Conservation (phyloP, 495 filamentous ascomycete genomes). For the Lineolata rhizophorae region DNA sequence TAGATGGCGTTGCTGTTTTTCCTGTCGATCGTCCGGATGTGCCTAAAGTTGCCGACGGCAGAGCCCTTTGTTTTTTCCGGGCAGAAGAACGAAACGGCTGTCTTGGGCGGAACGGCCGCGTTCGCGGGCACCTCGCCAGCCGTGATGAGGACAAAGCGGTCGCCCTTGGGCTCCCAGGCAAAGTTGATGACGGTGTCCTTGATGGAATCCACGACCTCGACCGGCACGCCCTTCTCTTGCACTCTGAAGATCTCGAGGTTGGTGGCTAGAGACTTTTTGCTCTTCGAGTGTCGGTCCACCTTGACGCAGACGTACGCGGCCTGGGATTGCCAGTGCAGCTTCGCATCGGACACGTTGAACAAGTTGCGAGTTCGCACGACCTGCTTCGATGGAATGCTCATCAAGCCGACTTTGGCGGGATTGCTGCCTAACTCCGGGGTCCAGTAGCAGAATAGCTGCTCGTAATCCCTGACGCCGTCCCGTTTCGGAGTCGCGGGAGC, state of each 20-base stretch:
- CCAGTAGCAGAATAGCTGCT: conserved; percentile 96
- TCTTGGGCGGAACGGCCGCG: conserved; percentile 79
- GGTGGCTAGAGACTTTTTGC: conserved; percentile 89
- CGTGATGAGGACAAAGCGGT: conserved; percentile 94
- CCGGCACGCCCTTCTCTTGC: conserved; percentile 86
- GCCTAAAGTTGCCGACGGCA: conserved; percentile 77
- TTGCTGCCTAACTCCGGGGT: conserved; percentile 96
- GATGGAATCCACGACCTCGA: conserved; percentile 90
- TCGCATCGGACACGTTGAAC: conserved; percentile 92
- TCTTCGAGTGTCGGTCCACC: conserved; percentile 96
- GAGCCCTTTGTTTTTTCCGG: conserved; percentile 73
- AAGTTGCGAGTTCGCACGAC: conserved; percentile 84
- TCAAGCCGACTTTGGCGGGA: conserved; percentile 87
- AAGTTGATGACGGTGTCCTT: conserved; percentile 99
- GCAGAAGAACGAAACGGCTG: conserved; percentile 83
- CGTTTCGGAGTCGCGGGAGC: conserved; percentile 58
- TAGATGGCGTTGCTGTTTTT: conserved; percentile 98
- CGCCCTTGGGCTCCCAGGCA: conserved; percentile 93
- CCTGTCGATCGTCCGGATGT: conserved; percentile 82
- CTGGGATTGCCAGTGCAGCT: conserved; percentile 93
- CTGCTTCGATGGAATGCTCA: conserved; percentile 88
- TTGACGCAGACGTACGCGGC: conserved; percentile 89
- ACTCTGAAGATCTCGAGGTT: conserved; percentile 97
- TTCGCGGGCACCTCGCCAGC: conserved; percentile 59
- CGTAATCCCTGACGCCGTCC: conserved; percentile 67